Conservation (phyloP, 2,329 filamentous ascomycete species). For the Pseudofabraea citricarpa region DNA sequence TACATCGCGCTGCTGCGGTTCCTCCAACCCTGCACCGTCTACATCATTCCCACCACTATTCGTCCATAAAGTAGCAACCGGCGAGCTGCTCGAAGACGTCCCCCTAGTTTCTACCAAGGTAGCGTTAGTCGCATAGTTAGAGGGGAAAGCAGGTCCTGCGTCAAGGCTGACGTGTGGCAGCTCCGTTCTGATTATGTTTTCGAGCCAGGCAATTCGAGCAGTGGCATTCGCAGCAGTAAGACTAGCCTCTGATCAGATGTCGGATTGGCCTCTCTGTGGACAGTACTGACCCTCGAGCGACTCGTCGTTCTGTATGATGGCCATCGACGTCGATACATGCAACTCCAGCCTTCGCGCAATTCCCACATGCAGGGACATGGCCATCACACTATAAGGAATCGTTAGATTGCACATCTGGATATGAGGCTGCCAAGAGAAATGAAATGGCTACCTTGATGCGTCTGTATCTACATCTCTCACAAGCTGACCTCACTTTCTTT, state of each 20-base stretch:
- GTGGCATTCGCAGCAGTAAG: conserved; percentile 16
- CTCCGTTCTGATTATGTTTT: conserved; percentile 24
- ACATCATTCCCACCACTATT: no score
- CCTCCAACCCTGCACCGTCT: no score
- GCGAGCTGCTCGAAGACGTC: no score
- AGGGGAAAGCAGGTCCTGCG: conserved; percentile 16
- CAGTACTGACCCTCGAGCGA: conserved; percentile 31
- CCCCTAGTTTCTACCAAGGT: no score
- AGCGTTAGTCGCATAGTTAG: neutral
- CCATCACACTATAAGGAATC: conserved; percentile 29
- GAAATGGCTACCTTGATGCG: conserved; percentile 30
- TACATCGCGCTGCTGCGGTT: no score
- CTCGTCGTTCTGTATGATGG: conserved; percentile 28
- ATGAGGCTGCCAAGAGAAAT: neutral
- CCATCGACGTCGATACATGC: conserved; percentile 33
- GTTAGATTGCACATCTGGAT: no score
- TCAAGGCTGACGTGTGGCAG: conserved; percentile 27
- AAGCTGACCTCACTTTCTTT: conserved; percentile 35
- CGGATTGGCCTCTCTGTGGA: no score
- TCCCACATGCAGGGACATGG: conserved; percentile 31
- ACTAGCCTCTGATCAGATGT: no score
- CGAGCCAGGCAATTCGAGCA: conserved; percentile 30
- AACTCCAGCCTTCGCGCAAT: conserved; percentile 31
- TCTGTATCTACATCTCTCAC: conserved; percentile 31
- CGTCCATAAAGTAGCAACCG: no score